Conservation (phyloP, 306 rosid species). For the Lathyrus tuberosus region DNA sequence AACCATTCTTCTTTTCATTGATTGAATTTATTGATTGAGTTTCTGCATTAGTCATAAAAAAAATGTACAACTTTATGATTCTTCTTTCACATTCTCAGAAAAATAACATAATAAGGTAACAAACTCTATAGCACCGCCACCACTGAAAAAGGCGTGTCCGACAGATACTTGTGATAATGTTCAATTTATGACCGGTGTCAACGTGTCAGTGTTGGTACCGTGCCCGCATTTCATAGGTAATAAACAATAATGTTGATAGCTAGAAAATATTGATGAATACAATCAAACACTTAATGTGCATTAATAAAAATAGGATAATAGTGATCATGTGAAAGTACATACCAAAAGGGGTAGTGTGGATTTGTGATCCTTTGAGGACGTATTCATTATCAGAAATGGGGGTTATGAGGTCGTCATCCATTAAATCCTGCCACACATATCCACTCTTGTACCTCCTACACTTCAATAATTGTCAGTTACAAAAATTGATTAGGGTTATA, state of each 20-base stretch:
- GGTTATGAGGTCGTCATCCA: slow-evolving; percentile 82
- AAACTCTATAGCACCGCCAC: too few relatives aligned
- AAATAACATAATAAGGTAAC: not conserved
- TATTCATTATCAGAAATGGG: slow-evolving; percentile 90
- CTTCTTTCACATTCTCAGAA: slow-evolving; percentile 28
- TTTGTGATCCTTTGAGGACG: slow-evolving; percentile 86
- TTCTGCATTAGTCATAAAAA: slow-evolving; percentile 40
- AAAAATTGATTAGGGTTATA: slow-evolving; percentile 38
- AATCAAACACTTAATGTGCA: slow-evolving; percentile 25
- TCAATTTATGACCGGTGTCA: too few relatives aligned
- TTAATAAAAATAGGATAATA: slow-evolving; percentile 16
- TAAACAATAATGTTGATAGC: not conserved
- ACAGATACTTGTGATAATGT: too few relatives aligned
- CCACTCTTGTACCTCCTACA: slow-evolving; percentile 89
- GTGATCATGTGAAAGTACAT: slow-evolving; percentile 29
- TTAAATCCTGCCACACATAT: slow-evolving; percentile 89
- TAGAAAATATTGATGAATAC: slow-evolving; percentile 48
- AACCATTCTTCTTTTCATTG: slow-evolving; percentile 41
- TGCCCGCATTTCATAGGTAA: too few relatives aligned
- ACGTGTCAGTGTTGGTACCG: too few relatives aligned
- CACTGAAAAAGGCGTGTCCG: too few relatives aligned
- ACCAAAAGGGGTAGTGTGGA: slow-evolving; percentile 51
- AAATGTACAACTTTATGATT: slow-evolving; percentile 13
- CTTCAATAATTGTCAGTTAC: slow-evolving; percentile 35
- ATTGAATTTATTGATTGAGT: slow-evolving; percentile 20